Evolutionary conservation across 2,329 filamentous ascomycete genomes (phyloP), one percentile per base, ranked within the genome.

Genomic region (Nemania bipapillata): DNA sequence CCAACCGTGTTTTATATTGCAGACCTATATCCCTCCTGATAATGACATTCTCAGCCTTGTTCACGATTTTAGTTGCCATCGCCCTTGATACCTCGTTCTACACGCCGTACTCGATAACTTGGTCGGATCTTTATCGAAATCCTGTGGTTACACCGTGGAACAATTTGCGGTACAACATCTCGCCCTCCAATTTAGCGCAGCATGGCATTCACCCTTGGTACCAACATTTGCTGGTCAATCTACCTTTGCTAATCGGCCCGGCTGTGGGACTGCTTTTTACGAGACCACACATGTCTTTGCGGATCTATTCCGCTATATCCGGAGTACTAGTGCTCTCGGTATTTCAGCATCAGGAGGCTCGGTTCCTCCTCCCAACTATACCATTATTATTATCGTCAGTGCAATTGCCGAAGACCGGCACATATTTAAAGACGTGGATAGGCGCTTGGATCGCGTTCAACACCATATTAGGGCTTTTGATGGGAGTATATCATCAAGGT

Each of bases 51-150:
- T 90, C 91, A 70, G 92, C 88, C 35, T 78, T 91, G 40, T 78
- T 90, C 57, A 94, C 93, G 58, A 84, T 89, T 54, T 84, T 89
- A 65, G 80, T 95, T 71, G 95, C 94, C 47, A 87, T 97, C 74
- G 87, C 88, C 65, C 85, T 93, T 65, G 96, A 99, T 80, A 98
- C 95, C 2, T 86, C 89, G 53, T 97, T 96, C 79, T 97, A 97
- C 78, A 83, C 86, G 53, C 78, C 85, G 66, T 84, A 86, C 66
- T 85, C 89, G 61, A 86, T 92, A 66, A 86, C 86, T 42, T 90
- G 92, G 84, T 83, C 84, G 22, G 86, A 90, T 69, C 80, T 95
- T 32, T 82, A 91, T 73, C 81, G 81, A 30, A 83, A 86, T 63
- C 92, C 92, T 0, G 86, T 92, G 56, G 88, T 95, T 71, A 93